Percentiles rank a stretch among this genome's conserved stretches.
phyloP scores from a whole-genome alignment of 2,329 filamentous ascomycete species.

The Neocucurbitaria cava region DNA sequence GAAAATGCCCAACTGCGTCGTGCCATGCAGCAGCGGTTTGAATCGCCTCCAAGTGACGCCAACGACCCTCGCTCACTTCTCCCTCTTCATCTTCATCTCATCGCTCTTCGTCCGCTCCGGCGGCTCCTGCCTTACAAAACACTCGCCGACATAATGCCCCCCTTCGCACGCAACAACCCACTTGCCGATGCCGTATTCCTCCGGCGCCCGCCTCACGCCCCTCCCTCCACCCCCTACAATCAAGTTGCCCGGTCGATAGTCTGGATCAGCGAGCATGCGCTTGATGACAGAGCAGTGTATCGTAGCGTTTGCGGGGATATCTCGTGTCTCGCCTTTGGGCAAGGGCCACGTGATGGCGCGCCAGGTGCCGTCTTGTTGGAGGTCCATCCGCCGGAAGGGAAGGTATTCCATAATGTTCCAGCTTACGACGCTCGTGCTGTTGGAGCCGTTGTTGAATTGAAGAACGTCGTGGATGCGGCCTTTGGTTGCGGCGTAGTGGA shows the following conservation, averaged over 20 bases:
- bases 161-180: conserved; percentile 72
- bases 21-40: too few relatives aligned
- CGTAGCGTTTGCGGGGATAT: conserved; percentile 73
- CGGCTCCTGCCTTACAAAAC: conserved; percentile 59
- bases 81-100: too few relatives aligned
- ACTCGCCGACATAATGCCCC: conserved; percentile 73
- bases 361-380: conserved; percentile 76
- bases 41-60: too few relatives aligned
- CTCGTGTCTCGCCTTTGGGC: conserved; percentile 77
- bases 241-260: conserved; percentile 78
- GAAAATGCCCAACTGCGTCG: too few relatives aligned
- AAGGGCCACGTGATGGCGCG: conserved; percentile 81
- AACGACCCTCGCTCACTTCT: too few relatives aligned
- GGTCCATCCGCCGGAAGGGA: conserved; percentile 81
- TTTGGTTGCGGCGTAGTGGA: conserved; percentile 62
- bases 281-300: conserved; percentile 78
- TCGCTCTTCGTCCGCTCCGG: conserved; percentile 26
- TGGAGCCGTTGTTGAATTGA: conserved; percentile 67
- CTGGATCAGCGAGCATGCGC: conserved; percentile 68
- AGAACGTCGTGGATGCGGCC: conserved; percentile 75
- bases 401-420: conserved; percentile 86
- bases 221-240: conserved; percentile 81
- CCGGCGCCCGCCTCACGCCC: conserved; percentile 68
- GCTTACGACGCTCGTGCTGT: conserved; percentile 62
- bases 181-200: conserved; percentile 70